A percentile compares a stretch with the other conserved stretches of the same genome.
Conservation (phyloP, 2,329 filamentous ascomycete genomes). For the Clonostachys rhizophaga region DNA sequence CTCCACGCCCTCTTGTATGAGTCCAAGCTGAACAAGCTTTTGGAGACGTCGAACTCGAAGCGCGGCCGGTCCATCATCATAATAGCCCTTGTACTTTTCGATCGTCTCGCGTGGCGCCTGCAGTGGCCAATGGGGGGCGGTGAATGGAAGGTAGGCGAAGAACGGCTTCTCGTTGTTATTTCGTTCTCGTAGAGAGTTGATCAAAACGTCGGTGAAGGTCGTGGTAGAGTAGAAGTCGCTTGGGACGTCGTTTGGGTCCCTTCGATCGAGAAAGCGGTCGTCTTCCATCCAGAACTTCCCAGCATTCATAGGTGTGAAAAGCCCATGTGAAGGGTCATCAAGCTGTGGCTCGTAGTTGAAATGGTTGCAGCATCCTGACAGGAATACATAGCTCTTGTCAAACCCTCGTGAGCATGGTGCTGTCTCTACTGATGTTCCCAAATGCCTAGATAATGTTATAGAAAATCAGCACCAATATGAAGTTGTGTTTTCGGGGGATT, state of each 20-base stretch:
- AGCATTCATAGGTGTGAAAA: too few species aligned
- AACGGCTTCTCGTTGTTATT: constrained; percentile 37
- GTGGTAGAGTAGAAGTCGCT: constrained; percentile 44
- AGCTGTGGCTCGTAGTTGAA: constrained; percentile 38
- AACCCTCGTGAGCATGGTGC: constrained; percentile 41
- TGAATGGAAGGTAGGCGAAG: constrained; percentile 57
- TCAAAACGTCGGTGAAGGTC: constrained; percentile 44
- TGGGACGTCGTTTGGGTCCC: constrained; percentile 22
- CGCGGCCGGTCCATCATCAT: constrained; percentile 55
- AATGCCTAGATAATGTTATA: too few species aligned
- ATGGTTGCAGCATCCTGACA: constrained; percentile 53
- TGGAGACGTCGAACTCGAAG: constrained; percentile 47
- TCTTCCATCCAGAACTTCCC: too few species aligned
- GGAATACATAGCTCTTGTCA: constrained; percentile 50
- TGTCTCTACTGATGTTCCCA: constrained; percentile 18
- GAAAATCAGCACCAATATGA: constrained; percentile 25
- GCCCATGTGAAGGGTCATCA: constrained; percentile 7
- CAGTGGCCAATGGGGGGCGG: constrained; percentile 59
- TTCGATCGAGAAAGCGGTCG: too few species aligned
- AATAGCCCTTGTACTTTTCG: constrained; percentile 53
- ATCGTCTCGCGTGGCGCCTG: constrained; percentile 51
- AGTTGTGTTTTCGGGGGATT: constrained; percentile 45
- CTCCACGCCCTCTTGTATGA: constrained; percentile 40
- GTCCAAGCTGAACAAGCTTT: constrained; percentile 49
- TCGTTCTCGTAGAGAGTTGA: constrained; percentile 46